Percentiles rank a stretch among this genome's conserved stretches.
Evolutionary conservation across 805 yeast species (phyloP).

Genomic region (Hanseniaspora nectarophila): DNA sequence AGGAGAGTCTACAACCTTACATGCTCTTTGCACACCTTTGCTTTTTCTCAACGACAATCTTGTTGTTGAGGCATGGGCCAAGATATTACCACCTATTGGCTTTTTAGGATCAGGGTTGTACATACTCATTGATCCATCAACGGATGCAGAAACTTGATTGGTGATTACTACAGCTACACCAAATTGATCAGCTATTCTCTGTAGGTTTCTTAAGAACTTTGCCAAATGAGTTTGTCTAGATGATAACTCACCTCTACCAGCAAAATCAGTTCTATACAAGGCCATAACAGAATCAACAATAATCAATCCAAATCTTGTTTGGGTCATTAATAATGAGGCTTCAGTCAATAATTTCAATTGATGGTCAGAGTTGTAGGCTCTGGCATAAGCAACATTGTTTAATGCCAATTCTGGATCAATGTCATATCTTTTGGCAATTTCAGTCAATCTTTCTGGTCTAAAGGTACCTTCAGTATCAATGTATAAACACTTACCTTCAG

Average conservation of each 20-base stretch:
- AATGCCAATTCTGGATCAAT: conserved; percentile 87
- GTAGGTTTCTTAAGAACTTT: conserved; percentile 79
- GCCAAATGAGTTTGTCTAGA: conserved; percentile 94
- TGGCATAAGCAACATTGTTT: conserved; percentile 92
- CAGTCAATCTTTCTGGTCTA: conserved; percentile 77
- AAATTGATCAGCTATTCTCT: conserved; percentile 89
- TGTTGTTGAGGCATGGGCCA: conserved; percentile 94
- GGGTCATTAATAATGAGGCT: conserved; percentile 94
- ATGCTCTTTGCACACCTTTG: conserved; percentile 79
- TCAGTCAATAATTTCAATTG: conserved; percentile 74
- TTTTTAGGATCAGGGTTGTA: conserved; percentile 95
- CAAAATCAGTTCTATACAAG: conserved; percentile 81
- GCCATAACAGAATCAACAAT: conserved; percentile 98
- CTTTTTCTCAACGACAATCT: conserved; percentile 84
- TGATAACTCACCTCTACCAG: conserved; percentile 90
- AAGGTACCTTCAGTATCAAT: conserved; percentile 97
- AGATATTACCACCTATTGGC: conserved; percentile 96
- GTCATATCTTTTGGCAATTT: conserved; percentile 85
- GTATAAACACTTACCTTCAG: conserved; percentile 92
- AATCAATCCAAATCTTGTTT: conserved; percentile 74
- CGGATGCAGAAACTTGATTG: conserved; percentile 96
- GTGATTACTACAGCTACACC: conserved; percentile 94
- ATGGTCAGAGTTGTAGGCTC: conserved; percentile 96
- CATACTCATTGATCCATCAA: conserved; percentile 57
- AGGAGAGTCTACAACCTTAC: conserved; percentile 92